Conservation (phyloP, 2,329 filamentous ascomycete species). For the Xylariales sp. region DNA sequence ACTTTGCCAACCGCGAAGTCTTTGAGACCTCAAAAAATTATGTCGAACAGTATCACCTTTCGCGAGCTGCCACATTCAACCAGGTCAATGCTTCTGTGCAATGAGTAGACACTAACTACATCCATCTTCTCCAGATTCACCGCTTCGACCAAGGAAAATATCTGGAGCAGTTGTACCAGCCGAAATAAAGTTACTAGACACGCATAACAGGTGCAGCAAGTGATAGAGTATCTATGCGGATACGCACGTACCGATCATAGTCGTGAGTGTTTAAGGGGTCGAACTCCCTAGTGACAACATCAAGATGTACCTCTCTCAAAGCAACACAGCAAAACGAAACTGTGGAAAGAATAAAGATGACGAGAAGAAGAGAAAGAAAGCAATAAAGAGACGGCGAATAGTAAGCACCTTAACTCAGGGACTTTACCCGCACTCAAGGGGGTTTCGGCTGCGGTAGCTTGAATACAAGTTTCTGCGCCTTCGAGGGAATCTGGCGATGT, state of each 20-base stretch:
- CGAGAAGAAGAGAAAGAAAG: too few species aligned
- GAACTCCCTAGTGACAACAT: neutral
- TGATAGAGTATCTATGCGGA: neutral
- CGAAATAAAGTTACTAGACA: constrained; percentile 42
- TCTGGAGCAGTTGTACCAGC: constrained; percentile 57
- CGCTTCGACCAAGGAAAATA: constrained; percentile 54
- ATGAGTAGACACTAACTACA: constrained; percentile 26
- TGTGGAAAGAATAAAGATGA: too few species aligned
- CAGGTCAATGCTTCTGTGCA: constrained; percentile 31
- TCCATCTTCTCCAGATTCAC: constrained; percentile 54
- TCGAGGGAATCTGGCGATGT: neutral
- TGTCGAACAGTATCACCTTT: constrained; percentile 31
- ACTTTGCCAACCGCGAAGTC: constrained; percentile 16
- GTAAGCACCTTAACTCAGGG: neutral
- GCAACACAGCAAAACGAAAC: too few species aligned
- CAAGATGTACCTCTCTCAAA: too few species aligned
- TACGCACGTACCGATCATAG: neutral
- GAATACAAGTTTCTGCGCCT: neutral
- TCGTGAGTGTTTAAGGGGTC: neutral
- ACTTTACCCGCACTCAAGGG: neutral
- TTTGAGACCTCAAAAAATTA: constrained; percentile 32
- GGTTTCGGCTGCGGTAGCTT: neutral
- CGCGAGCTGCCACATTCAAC: constrained; percentile 34
- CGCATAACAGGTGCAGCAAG: neutral
- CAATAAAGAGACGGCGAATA: neutral